Evolutionary conservation across 2,329 filamentous ascomycete species (phyloP), one percentile per base, ranked within the genome.

Genomic region (Trichoderma hamatum): DNA sequence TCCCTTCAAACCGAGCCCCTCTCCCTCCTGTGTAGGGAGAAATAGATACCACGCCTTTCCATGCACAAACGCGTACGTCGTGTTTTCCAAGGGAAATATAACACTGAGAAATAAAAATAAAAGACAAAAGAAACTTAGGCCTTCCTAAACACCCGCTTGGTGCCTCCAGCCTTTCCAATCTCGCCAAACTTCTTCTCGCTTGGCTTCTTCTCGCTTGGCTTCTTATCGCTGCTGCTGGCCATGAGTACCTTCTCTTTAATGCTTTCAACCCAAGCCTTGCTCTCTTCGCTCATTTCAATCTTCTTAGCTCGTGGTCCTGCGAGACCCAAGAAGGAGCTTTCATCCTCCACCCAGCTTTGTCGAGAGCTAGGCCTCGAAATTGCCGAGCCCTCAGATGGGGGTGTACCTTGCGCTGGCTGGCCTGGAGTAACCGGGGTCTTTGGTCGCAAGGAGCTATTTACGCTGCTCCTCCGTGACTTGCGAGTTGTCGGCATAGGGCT

Each of bases 221-320:
- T 52, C 39, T 79, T 79, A 59, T 80, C 80, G 77, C 89, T 89
- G 68, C 86, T 86, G 75, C 90, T 92, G 70, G 89, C 91, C 58
- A 89, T 85, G 70, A 90, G 87, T 51, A 94, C 92, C 76, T 92
- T 91, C 75, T 92, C 90, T 80, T 93, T 90, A 82, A 96, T 91
- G 71, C 89, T 92, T 78, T 94, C 90, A 11, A 96, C 91, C 92
- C 92, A 96, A 49, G 90, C 89, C 69, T 88, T 84, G 75, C 90
- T 92, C 79, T 94, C 90, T 67, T 90, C 88, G 68, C 89, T 92
- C 81, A 89, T 91, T 76, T 84, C 86, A 9, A 87, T 85, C 72
- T 86, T 87, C 78, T 88, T 90, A 43, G 85, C 84, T 58, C 86
- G 88, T 1, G 91, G 91, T 0, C 92, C 92, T 0, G 91, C 90